Evolutionary conservation across 768 basidiomycete genomes (phyloP).

Genomic region (Boletellus sp.): DNA sequence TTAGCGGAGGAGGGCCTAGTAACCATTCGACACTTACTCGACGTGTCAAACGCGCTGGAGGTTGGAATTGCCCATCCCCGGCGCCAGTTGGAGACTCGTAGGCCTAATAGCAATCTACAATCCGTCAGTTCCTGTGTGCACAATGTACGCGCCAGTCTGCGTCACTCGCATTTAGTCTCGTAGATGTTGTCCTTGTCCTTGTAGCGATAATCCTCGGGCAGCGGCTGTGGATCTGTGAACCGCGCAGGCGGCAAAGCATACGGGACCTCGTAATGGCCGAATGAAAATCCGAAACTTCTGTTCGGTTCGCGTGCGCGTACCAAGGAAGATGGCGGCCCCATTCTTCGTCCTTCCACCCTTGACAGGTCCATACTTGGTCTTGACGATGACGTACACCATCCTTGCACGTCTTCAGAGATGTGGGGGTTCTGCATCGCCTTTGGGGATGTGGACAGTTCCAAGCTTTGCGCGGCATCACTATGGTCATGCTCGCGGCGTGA

Average conservation of each 20-base stretch:
- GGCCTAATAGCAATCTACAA: slow-evolving; percentile 57
- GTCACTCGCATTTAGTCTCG: slow-evolving; percentile 52
- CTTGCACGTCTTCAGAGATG: slow-evolving; percentile 56
- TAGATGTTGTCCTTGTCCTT: slow-evolving; percentile 56
- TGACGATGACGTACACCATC: slow-evolving; percentile 41
- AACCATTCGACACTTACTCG: not conserved
- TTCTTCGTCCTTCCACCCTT: slow-evolving; percentile 58
- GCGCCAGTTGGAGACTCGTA: slow-evolving; percentile 57
- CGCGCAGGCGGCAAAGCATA: slow-evolving; percentile 64
- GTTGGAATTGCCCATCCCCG: slow-evolving; percentile 32
- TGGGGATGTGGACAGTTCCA: too few species aligned
- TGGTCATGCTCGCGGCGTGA: too few species aligned
- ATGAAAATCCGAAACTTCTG: not conserved
- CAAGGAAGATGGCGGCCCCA: slow-evolving; percentile 61
- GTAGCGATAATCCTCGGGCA: slow-evolving; percentile 55
- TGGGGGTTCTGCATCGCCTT: too few species aligned
- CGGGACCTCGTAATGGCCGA: slow-evolving; percentile 51
- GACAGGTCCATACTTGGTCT: slow-evolving; percentile 54
- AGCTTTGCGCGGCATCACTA: too few species aligned
- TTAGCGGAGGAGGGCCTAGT: slow-evolving; percentile 45
- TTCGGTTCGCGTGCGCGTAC: slow-evolving; percentile 30
- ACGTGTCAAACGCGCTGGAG: too few species aligned
- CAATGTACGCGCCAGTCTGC: too few species aligned
- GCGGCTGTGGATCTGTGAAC: slow-evolving; percentile 58
- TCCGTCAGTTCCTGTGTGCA: not conserved